Evolutionary conservation across 371 early-diverging fungal species (phyloP).

Genomic region (Syncephalastrum racemosum): DNA sequence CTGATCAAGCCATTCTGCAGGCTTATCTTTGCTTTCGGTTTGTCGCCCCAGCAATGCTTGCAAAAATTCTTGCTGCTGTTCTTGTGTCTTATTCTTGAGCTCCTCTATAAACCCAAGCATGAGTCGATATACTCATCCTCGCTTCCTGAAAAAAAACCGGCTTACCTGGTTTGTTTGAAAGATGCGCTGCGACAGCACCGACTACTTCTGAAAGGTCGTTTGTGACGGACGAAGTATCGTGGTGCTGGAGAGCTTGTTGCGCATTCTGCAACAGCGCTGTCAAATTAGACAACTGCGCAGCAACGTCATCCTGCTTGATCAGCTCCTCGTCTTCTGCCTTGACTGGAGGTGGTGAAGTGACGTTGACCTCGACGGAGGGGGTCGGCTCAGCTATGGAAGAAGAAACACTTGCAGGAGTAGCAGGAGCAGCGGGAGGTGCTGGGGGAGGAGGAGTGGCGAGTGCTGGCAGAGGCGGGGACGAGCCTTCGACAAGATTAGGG

Average conservation of each 20-base stretch:
- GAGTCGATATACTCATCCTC: conserved; percentile 1
- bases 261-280: conserved; percentile 19
- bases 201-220: conserved; percentile 35
- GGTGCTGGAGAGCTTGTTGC: conserved; percentile 6
- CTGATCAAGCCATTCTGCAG: conserved; percentile 25
- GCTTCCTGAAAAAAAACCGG: background rate
- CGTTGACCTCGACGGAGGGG: background rate
- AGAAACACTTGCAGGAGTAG: background rate
- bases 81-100: conserved; percentile 5
- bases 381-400: background rate
- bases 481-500: background rate
- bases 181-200: conserved; percentile 38
- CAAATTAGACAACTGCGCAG: conserved; percentile 12
- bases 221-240: conserved; percentile 24
- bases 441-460: background rate
- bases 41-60: background rate
- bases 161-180: conserved; percentile 37
- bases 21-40: conserved; percentile 11
- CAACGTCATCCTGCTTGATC: conserved; percentile 3
- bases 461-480: background rate
- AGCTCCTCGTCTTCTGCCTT: conserved; percentile 5
- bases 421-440: background rate
- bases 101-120: background rate
- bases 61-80: conserved; percentile 10
- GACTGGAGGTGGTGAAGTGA: conserved; percentile 1